A percentile compares a stretch with the other conserved stretches of the same genome.
These are phyloP conservation scores for Juglanconis sp. DNA, from an alignment of 2,329 filamentous ascomycete species.

Conservation along the genomic window DNA sequence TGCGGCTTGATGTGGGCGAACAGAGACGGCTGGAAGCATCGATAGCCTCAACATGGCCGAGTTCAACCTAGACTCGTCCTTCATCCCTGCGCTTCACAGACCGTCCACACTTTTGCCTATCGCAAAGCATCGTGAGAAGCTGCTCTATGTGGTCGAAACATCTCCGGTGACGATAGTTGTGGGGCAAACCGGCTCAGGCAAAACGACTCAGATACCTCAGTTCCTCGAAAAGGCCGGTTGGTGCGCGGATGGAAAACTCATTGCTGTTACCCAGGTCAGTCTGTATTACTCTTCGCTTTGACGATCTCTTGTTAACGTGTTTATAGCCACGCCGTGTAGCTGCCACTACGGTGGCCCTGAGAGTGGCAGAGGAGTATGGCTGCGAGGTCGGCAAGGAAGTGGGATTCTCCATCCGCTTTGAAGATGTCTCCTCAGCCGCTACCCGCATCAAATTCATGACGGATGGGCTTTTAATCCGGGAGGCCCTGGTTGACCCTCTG, in stretches of 20 bases:
- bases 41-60: constrained; percentile 45
- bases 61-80: constrained; percentile 53
- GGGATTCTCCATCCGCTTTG: constrained; percentile 88
- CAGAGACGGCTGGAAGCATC: background rate
- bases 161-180: constrained; percentile 83
- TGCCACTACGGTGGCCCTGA: constrained; percentile 80
- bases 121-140: constrained; percentile 70
- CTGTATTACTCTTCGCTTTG: background rate
- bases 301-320: constrained; percentile 7
- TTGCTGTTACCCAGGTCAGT: constrained; percentile 86
- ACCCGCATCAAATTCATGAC: constrained; percentile 95
- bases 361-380: constrained; percentile 85
- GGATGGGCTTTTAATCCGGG: constrained; percentile 84
- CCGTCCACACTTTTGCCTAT: constrained; percentile 83
- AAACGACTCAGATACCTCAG: constrained; percentile 93
- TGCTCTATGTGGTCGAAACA: constrained; percentile 85
- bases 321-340: constrained; percentile 80
- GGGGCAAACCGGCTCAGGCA: constrained; percentile 91
- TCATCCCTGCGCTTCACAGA: constrained; percentile 83
- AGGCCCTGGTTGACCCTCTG: constrained; percentile 89
- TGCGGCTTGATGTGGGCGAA: background rate
- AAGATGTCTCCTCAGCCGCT: constrained; percentile 81
- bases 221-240: constrained; percentile 86
- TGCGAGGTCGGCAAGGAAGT: constrained; percentile 86
- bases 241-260: constrained; percentile 77